Evolutionary conservation across 768 basidiomycete genomes (phyloP).

Genomic region (Mycena chlorophos): DNA sequence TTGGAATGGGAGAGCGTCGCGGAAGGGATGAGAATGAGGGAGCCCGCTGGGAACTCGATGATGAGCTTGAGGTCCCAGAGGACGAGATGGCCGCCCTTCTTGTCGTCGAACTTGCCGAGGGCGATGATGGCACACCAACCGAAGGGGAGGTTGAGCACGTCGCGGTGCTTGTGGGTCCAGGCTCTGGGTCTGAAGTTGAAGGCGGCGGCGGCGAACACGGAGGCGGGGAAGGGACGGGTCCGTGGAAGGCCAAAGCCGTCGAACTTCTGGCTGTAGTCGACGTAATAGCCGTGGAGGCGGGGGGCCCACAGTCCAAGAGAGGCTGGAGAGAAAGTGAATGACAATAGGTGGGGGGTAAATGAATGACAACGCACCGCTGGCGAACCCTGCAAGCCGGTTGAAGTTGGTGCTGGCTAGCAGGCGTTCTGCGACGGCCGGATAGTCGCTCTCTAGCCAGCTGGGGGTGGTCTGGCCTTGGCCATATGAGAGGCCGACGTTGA

Average conservation of each 20-base stretch:
- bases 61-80: conserved; percentile 29
- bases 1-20: conserved; percentile 30
- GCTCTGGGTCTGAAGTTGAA: conserved; percentile 31
- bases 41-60: conserved; percentile 27
- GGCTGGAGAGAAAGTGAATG: neutral
- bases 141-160: conserved; percentile 31
- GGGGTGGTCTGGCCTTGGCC: too few species aligned
- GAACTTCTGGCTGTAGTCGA: neutral
- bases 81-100: conserved; percentile 33
- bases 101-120: conserved; percentile 28
- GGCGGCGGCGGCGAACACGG: conserved; percentile 23
- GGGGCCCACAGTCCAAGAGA: conserved; percentile 12
- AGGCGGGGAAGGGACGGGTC: neutral
- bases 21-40: conserved; percentile 32
- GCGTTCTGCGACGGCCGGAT: neutral
- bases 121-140: conserved; percentile 34
- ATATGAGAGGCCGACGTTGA: neutral
- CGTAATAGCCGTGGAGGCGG: conserved; percentile 13
- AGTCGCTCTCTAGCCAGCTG: neutral
- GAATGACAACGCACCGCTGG: conserved; percentile 7
- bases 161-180: conserved; percentile 24
- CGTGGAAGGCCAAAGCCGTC: neutral
- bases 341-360: neutral
- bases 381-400: conserved; percentile 13
- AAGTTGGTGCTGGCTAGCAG: conserved; percentile 1